Percentiles rank a stretch among this genome's conserved stretches.
Evolutionary conservation across 2,329 filamentous ascomycete genomes (phyloP).

Genomic region (Exophiala xenobiotica): DNA sequence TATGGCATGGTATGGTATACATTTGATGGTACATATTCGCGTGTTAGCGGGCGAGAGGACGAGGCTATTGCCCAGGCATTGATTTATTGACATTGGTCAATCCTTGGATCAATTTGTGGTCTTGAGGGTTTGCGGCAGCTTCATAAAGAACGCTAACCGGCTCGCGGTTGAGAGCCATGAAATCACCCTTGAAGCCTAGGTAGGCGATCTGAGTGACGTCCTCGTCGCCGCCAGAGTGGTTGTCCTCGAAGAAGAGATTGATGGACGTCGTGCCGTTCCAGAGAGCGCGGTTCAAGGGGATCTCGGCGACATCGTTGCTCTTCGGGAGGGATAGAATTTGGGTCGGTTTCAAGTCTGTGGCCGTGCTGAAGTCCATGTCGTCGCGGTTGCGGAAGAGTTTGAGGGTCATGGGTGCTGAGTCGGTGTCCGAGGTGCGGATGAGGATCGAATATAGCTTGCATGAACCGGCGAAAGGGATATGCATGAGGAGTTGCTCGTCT

Average conservation of each 20-base stretch:
- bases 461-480: constrained; percentile 89
- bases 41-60: background rate
- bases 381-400: constrained; percentile 86
- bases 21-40: constrained; percentile 20
- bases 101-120: constrained; percentile 62
- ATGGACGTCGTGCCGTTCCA: constrained; percentile 85
- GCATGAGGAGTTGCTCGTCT: constrained; percentile 92
- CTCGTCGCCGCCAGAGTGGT: constrained; percentile 77
- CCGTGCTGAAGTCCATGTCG: constrained; percentile 79
- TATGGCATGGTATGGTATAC: too few species aligned
- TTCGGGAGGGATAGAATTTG: constrained; percentile 69
- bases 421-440: constrained; percentile 71
- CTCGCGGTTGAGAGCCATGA: constrained; percentile 79
- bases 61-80: constrained; percentile 43
- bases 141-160: constrained; percentile 89
- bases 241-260: constrained; percentile 86
- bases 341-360: constrained; percentile 66
- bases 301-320: constrained; percentile 71
- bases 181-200: constrained; percentile 90
- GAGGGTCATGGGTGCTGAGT: constrained; percentile 74
- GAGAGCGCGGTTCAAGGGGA: constrained; percentile 80
- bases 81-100: constrained; percentile 41
- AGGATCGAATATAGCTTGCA: constrained; percentile 89
- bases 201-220: constrained; percentile 78
- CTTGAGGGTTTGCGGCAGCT: constrained; percentile 83